A percentile compares a stretch with the other conserved stretches of the same genome.
Evolutionary conservation across 257 asterid species (phyloP).

Genomic region (Voacanga thouarsii): DNA sequence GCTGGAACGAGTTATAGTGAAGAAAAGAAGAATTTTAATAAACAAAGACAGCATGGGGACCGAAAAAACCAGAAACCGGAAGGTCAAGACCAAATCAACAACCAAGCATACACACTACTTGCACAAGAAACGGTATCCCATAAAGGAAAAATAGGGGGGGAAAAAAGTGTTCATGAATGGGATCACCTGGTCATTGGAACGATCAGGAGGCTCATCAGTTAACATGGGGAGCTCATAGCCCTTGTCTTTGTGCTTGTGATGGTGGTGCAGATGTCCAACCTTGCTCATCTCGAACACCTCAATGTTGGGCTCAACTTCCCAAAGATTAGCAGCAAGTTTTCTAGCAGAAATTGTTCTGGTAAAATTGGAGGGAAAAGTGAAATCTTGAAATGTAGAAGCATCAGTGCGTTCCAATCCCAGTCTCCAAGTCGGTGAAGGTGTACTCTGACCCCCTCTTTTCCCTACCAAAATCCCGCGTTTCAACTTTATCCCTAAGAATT

Average conservation of each 20-base stretch:
- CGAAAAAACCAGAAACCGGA: background rate
- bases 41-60: background rate
- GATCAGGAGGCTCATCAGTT: constrained; percentile 16
- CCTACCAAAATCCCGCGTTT: constrained; percentile 57
- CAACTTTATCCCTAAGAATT: constrained; percentile 48
- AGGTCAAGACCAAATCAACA: background rate
- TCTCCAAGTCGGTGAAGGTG: constrained; percentile 81
- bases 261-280: constrained; percentile 19
- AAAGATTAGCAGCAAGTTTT: constrained; percentile 71
- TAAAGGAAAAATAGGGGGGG: background rate
- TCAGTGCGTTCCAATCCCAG: constrained; percentile 53
- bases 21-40: background rate
- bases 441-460: constrained; percentile 64
- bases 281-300: constrained; percentile 31
- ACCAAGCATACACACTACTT: background rate
- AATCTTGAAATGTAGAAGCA: constrained; percentile 52
- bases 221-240: constrained; percentile 20
- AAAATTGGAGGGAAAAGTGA: constrained; percentile 32
- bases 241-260: constrained; percentile 26
- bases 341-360: constrained; percentile 58
- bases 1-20: background rate
- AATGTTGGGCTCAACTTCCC: constrained; percentile 59
- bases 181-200: constrained; percentile 38
- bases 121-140: background rate
- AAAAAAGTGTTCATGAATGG: constrained; percentile 4